These are phyloP conservation scores for Liriodendron chinense DNA, from an alignment of 164 flowering plant genomes.

Conservation along the genomic window DNA sequence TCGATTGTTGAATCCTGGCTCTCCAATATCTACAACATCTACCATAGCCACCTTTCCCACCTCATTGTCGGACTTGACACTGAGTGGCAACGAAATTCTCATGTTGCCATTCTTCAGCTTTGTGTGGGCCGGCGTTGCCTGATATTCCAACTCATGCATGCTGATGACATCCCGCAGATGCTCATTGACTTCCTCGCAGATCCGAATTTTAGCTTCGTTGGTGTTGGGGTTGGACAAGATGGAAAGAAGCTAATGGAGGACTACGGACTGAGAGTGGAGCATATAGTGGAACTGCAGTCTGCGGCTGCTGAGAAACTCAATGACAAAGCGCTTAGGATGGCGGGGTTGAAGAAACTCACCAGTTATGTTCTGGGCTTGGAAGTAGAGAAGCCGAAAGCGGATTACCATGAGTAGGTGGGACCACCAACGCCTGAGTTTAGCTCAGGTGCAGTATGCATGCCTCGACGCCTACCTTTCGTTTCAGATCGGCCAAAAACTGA, in stretches of 20 bases:
- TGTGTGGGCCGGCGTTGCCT: constrained; percentile 4
- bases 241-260: not conserved
- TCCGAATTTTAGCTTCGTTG: not conserved
- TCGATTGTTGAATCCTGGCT: constrained; percentile 13
- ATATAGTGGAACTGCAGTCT: constrained; percentile 1
- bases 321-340: constrained; percentile 18
- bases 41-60: constrained; percentile 9
- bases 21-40: not conserved
- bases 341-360: constrained; percentile 43
- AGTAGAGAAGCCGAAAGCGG: constrained; percentile 38
- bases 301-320: constrained; percentile 16
- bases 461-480: constrained; percentile 13
- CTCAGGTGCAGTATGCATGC: constrained; percentile 13
- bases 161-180: constrained; percentile 2
- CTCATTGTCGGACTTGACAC: constrained; percentile 50
- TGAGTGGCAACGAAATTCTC: constrained; percentile 46
- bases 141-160: constrained; percentile 3
- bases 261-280: not conserved
- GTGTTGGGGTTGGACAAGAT: not conserved
- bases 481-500: too few relatives aligned
- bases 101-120: not conserved
- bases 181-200: not conserved
- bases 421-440: not conserved
- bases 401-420: constrained; percentile 17
- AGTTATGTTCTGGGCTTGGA: constrained; percentile 33